Percentiles rank a stretch among this genome's conserved stretches.
Conservation (phyloP, 1,284 basidiomycete species). For the Melampsora americana region DNA sequence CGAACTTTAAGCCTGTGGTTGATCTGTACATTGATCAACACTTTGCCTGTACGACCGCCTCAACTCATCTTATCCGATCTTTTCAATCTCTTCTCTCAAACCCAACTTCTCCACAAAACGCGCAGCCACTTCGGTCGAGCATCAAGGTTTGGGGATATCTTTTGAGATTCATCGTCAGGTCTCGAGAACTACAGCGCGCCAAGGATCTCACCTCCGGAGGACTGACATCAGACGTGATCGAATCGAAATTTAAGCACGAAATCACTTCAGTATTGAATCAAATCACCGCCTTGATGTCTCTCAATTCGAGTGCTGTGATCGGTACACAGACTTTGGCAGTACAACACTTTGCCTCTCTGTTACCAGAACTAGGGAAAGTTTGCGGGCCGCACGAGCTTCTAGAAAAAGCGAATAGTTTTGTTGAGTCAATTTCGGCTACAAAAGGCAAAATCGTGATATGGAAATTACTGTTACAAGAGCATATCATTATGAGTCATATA, state of each 20-base stretch:
- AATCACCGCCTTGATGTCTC: slow-evolving; percentile 84
- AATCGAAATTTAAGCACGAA: slow-evolving; percentile 75
- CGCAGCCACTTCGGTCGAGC: slow-evolving; percentile 74
- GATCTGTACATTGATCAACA: slow-evolving; percentile 89
- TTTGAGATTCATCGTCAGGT: slow-evolving; percentile 85
- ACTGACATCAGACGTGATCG: slow-evolving; percentile 59
- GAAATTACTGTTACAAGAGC: slow-evolving; percentile 89
- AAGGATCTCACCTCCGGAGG: slow-evolving; percentile 59
- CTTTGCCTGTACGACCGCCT: slow-evolving; percentile 67
- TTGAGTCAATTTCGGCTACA: slow-evolving; percentile 71
- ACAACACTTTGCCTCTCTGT: slow-evolving; percentile 87
- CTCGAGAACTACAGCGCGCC: slow-evolving; percentile 78
- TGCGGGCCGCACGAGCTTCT: slow-evolving; percentile 77
- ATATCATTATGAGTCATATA: slow-evolving; percentile 80
- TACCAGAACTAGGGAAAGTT: slow-evolving; percentile 79
- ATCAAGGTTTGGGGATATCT: slow-evolving; percentile 96
- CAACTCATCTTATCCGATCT: slow-evolving; percentile 75
- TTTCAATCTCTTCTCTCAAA: slow-evolving; percentile 78
- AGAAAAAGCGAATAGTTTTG: slow-evolving; percentile 75
- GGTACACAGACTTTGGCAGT: slow-evolving; percentile 77
- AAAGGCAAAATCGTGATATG: slow-evolving; percentile 85
- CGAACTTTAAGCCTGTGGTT: slow-evolving; percentile 83
- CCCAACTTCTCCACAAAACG: slow-evolving; percentile 70
- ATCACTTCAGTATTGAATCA: slow-evolving; percentile 70
- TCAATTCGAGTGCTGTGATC: slow-evolving; percentile 73